Percentiles rank a stretch among this genome's conserved stretches.
Conservation (phyloP, 108 stramenopile genomes). For the Discostella stelligeroides region DNA sequence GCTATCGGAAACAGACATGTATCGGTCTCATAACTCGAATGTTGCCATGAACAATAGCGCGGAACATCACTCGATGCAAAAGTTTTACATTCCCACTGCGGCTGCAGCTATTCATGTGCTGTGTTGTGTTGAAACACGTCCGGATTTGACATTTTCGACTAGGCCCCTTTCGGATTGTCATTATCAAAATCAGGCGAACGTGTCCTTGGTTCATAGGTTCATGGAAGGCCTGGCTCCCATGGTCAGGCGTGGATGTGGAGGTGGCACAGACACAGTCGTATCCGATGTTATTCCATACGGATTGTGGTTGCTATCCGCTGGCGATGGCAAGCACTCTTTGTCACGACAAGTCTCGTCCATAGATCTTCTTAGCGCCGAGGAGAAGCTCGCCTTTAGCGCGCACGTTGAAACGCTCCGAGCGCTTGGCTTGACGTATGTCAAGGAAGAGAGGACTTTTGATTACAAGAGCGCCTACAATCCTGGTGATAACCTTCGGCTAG, state of each 20-base stretch:
- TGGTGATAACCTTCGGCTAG: conserved; percentile 58
- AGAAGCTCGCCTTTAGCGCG: conserved; percentile 58
- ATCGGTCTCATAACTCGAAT: conserved; percentile 41
- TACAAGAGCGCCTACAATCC: conserved; percentile 7
- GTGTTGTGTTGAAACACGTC: conserved; percentile 75
- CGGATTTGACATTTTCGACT: conserved; percentile 68
- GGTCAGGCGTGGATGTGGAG: conserved; percentile 38
- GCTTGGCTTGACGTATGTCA: conserved; percentile 76
- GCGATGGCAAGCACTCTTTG: conserved; percentile 57
- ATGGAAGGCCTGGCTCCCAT: conserved; percentile 64
- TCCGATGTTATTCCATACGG: conserved; percentile 72
- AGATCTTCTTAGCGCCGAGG: conserved; percentile 62
- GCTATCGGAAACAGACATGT: conserved; percentile 62
- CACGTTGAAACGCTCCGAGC: conserved; percentile 66
- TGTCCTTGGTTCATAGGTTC: conserved; percentile 64
- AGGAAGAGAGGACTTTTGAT: conserved; percentile 37
- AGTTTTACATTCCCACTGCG: conserved; percentile 58
- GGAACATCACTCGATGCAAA: conserved; percentile 53
- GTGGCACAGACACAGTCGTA: conserved; percentile 40
- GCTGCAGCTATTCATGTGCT: conserved; percentile 80
- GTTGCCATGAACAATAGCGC: conserved; percentile 53
- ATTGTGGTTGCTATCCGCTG: conserved; percentile 76
- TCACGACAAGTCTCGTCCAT: conserved; percentile 71
- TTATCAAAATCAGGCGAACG: conserved; percentile 69
- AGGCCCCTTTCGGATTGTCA: conserved; percentile 57